Conservation (phyloP, 2,329 filamentous ascomycete genomes). For the Ophiostoma ulmi region DNA sequence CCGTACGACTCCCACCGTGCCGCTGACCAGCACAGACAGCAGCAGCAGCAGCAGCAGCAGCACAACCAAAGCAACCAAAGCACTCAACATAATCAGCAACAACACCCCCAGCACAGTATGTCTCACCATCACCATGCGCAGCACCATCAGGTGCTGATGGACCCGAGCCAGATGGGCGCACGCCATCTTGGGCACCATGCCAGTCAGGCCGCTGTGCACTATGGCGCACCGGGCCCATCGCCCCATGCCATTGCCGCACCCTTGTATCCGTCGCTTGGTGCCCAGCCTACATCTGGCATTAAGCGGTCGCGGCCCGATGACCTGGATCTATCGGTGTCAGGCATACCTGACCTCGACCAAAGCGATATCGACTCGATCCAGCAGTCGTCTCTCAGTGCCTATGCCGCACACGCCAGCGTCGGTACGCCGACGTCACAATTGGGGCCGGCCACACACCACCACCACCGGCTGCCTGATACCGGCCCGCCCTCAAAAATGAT, state of each 20-base stretch:
- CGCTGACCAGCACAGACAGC: slow-evolving; percentile 17
- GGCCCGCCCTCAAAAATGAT: slow-evolving; percentile 63
- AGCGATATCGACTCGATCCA: slow-evolving; percentile 52
- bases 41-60: slow-evolving; percentile 31
- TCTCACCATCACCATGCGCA: slow-evolving; percentile 47
- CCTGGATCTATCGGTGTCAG: slow-evolving; percentile 47
- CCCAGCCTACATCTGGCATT: slow-evolving; percentile 31
- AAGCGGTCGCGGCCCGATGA: slow-evolving; percentile 57
- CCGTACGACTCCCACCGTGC: slow-evolving; percentile 48
- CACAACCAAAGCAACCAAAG: slow-evolving; percentile 39
- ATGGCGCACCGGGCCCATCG: slow-evolving; percentile 44
- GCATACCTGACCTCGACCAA: slow-evolving; percentile 50
- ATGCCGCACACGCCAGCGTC: not conserved
- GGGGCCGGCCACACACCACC: slow-evolving; percentile 50
- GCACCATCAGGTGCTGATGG: slow-evolving; percentile 52
- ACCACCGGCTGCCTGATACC: slow-evolving; percentile 72
- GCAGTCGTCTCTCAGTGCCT: slow-evolving; percentile 28
- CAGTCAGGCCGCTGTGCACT: slow-evolving; percentile 45
- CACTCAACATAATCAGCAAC: slow-evolving; percentile 44
- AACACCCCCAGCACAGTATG: slow-evolving; percentile 43
- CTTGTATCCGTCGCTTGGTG: slow-evolving; percentile 45
- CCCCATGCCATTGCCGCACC: slow-evolving; percentile 46
- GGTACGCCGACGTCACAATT: not conserved
- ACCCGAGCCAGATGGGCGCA: slow-evolving; percentile 49
- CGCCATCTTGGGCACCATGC: slow-evolving; percentile 46